These are phyloP conservation scores for Aurantiochytrium sp. DNA, from an alignment of 108 stramenopile species.

Conservation along the genomic window DNA sequence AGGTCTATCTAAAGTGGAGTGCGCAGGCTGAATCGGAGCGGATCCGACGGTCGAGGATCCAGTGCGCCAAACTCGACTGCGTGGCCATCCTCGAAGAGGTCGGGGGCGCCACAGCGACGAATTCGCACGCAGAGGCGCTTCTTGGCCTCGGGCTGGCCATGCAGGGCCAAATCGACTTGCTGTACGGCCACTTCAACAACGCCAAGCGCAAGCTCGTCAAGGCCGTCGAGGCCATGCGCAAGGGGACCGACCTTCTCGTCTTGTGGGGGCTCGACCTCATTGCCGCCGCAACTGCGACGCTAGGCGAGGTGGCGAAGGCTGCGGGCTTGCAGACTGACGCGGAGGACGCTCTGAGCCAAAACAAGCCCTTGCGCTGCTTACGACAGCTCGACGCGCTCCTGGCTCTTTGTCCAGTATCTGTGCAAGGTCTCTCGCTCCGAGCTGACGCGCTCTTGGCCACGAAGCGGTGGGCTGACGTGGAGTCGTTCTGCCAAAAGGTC, in stretches of 20 bases:
- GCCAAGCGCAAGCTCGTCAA: not conserved
- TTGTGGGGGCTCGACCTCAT: not conserved
- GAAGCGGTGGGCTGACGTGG: not conserved
- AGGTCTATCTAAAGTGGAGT: not conserved
- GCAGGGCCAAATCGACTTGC: not conserved
- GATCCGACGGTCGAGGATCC: not conserved
- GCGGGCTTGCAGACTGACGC: not conserved
- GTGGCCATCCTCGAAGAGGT: not conserved
- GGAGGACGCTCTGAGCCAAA: not conserved
- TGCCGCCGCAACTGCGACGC: not conserved
- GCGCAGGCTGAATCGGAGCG: not conserved
- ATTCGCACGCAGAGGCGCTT: not conserved
- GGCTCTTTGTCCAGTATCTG: not conserved
- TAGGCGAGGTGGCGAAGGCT: not conserved
- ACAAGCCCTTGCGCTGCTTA: not conserved
- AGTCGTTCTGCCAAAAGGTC: not conserved
- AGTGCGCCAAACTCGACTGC: not conserved
- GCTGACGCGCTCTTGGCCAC: not conserved
- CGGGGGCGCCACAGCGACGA: not conserved
- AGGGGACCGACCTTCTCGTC: not conserved
- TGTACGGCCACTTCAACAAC: not conserved
- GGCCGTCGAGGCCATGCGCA: not conserved
- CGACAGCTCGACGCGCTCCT: not conserved
- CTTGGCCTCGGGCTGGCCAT: not conserved
- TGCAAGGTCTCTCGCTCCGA: not conserved